Evolutionary conservation across 208 protist species (phyloP), one percentile per base, ranked within the genome.

Genomic region (Herpetomonas samuelpessoai): DNA sequence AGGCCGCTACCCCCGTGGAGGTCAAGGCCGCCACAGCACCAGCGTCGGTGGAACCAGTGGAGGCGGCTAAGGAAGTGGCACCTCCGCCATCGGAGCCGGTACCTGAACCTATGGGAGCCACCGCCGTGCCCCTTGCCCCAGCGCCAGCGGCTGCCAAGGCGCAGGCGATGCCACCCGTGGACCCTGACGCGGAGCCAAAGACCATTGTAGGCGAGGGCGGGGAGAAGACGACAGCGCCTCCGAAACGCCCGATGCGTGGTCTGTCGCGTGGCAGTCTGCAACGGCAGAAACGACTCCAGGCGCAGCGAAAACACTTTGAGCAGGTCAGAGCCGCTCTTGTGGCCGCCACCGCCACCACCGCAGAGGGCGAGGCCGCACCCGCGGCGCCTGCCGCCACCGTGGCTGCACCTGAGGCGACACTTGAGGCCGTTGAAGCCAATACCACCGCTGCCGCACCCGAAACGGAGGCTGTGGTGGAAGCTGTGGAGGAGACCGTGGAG

Each of bases 381-480:
- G 35, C 55, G 41, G 57, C 41, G n/a, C 49, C 58, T 16, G 59
- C 65, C 18, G 60, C 29, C 25, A 52, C 46, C 16, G 58, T 28
- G 41, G 46, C 21, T 14, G 44, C 46, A 6, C 9, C 66, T 45
- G 69, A 66, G 26, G 65, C 18, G 48, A 28, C 21, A 35, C 39
- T 16, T 0, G 62, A 38, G 25, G 64, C 30, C 18, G 39, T 28
- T 28, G 60, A 56, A n/a, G 64, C 54, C 38, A 52, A 76, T 38
- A 44, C 59, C 18, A 56, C 63, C n/a, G 62, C 30, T 25, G 57
- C 48, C 16, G 62, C 44, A 26, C 45, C 62, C 18, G 38, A 41
- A 4, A 35, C 58, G 25, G 57, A 68, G 49, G 54, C 28, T 38
- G 53, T 59, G 49, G 67, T 54, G 6, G 65, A 57, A 4, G 57